A percentile compares a stretch with the other conserved stretches of the same genome.
Conservation (phyloP, 2,329 filamentous ascomycete species). For the Verticillium zaregamsianum region DNA sequence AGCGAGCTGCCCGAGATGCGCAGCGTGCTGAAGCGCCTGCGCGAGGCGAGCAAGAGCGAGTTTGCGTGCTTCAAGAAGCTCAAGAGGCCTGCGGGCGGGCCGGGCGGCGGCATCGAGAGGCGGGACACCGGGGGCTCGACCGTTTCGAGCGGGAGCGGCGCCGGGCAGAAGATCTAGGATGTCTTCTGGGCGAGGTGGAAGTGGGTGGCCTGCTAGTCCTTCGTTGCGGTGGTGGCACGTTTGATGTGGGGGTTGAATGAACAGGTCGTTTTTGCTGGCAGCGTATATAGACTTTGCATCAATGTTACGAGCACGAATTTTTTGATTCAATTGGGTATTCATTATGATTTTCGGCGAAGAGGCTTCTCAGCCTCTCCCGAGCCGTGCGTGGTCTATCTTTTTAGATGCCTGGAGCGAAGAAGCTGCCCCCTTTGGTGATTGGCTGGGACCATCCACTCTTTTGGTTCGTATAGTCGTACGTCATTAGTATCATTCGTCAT, state of each 20-base stretch:
- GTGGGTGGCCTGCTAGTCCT: not conserved
- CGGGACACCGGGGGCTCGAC: conserved; percentile 27
- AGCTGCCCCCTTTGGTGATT: not conserved
- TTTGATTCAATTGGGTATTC: not conserved
- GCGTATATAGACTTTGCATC: not conserved
- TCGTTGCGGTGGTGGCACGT: not conserved
- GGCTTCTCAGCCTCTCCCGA: not conserved
- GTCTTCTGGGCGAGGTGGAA: not conserved
- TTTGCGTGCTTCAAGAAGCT: conserved; percentile 80
- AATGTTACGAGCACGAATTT: not conserved
- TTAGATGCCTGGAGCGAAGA: not conserved
- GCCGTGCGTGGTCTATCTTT: not conserved
- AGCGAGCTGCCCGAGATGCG: conserved; percentile 88
- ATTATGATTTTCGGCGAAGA: not conserved
- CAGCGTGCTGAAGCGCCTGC: conserved; percentile 74
- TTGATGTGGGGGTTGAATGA: not conserved
- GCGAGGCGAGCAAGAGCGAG: conserved; percentile 77
- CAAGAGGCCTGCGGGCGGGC: conserved; percentile 38
- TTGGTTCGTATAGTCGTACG: conserved; percentile 4
- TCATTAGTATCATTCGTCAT: conserved; percentile 5
- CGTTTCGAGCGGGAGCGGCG: not conserved
- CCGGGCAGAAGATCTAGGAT: not conserved
- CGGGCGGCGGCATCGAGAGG: conserved; percentile 25
- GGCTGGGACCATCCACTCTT: not conserved
- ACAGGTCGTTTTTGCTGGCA: not conserved